Base-by-base conservation (phyloP, 139 green algal species). In the Volvox africanus region DNA sequence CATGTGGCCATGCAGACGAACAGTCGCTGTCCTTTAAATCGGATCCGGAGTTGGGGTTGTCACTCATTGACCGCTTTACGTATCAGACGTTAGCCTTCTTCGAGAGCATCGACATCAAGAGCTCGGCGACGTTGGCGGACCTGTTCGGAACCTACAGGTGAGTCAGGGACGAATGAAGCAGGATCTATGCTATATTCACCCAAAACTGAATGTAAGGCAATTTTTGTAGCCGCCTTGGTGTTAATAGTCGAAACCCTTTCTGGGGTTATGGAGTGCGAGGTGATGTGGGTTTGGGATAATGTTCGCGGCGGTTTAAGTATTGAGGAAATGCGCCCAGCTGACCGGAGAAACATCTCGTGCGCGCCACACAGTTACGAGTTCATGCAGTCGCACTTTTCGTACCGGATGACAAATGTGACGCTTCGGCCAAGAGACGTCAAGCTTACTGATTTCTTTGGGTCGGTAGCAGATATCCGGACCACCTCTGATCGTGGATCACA, bases 31-130 rank as follows among this genome's bases (percentile, higher is more conserved):
- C 88, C 22, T 92, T 93, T 83, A 83, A 76, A 37, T 89, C 88
- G 20, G 92, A 94, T 69, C 80, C 44, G 11, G 37, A 85, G 33
- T 61, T 94, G 78, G 92, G 92, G 1, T 28, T 92, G 33, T 82
- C 90, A 24, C 68, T 93, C 0, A 77, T 92, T 17, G 92, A 94
- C 88, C 90, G 90, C 28, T 94, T 94, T 55, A 93, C 92, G 14
- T 85, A 91, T 37, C 78, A 92, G 37, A 94, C 92, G 26, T 84
- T 94, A 37, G 61, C 84, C 62, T 94, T 93, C 37, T 67, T 90
- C 0, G 92, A 93, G 75, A 16, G 22, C 20, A 61, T 94, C 20
- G 55, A 77, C 28, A 73, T 71, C 35, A 35, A 30, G 33, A 94
- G 92, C 81, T 91, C 33, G 0, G 82, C 87, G 6, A 93, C 82